phyloP scores from a whole-genome alignment of 2,329 filamentous ascomycete genomes.

The Colletotrichum simmondsii region DNA sequence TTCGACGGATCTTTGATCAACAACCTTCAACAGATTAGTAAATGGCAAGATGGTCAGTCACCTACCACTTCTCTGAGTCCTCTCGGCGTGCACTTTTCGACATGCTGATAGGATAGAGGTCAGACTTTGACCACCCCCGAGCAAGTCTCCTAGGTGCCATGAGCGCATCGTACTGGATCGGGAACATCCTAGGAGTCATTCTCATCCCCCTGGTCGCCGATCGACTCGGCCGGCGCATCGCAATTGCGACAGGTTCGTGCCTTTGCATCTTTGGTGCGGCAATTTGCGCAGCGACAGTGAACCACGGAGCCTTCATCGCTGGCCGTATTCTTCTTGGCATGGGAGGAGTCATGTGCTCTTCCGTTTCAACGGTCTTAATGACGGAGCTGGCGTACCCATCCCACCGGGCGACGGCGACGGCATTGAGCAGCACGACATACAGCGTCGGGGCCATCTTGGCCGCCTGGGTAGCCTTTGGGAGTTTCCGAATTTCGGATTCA shows the following conservation, averaged over 20 bases:
- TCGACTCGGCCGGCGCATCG: slow-evolving; percentile 42
- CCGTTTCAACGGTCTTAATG: slow-evolving; percentile 61
- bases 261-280: slow-evolving; percentile 48
- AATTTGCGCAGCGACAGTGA: slow-evolving; percentile 53
- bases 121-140: slow-evolving; percentile 45
- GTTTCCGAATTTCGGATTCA: slow-evolving; percentile 34
- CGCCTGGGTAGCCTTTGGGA: slow-evolving; percentile 51
- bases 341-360: slow-evolving; percentile 55
- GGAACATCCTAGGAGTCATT: slow-evolving; percentile 54
- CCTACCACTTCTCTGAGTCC: background rate
- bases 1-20: slow-evolving; percentile 64
- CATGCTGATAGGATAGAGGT: background rate
- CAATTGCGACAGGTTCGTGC: slow-evolving; percentile 43
- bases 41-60: slow-evolving; percentile 50
- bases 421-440: slow-evolving; percentile 47
- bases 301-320: slow-evolving; percentile 55
- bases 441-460: slow-evolving; percentile 50
- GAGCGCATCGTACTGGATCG: slow-evolving; percentile 53
- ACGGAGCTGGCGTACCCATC: slow-evolving; percentile 34
- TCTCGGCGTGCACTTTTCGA: accelerated
- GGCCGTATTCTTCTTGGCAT: slow-evolving; percentile 54
- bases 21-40: slow-evolving; percentile 53
- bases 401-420: slow-evolving; percentile 41
- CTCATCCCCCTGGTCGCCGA: slow-evolving; percentile 45
- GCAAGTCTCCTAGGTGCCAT: slow-evolving; percentile 45